Evolutionary conservation across 176 grass and related monocot species (phyloP).

Genomic region (Sorghum bicolor): Sorghum_bicolor_NCBIv3 NC_012870.2:73980501-73981000

Average conservation of each 20-base stretch:
- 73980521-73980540: background rate
- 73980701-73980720: background rate
- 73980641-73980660: slow-evolving; percentile 65
- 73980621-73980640: slow-evolving; percentile 62
- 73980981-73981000: slow-evolving; percentile 5
- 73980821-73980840: slow-evolving; percentile 35
- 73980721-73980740: background rate
- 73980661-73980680: slow-evolving; percentile 14
- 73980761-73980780: slow-evolving; percentile 40
- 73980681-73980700: background rate
- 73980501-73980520: background rate
- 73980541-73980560: slow-evolving; percentile 37
- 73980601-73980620: slow-evolving; percentile 56
- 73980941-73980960: slow-evolving; percentile 27
- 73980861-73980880: slow-evolving; percentile 67
- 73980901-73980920: slow-evolving; percentile 55
- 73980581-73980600: slow-evolving; percentile 46
- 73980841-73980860: slow-evolving; percentile 45
- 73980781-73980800: slow-evolving; percentile 41
- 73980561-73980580: slow-evolving; percentile 37
- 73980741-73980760: slow-evolving; percentile 58
- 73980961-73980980: background rate
- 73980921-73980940: slow-evolving; percentile 13
- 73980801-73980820: slow-evolving; percentile 47
- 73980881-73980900: slow-evolving; percentile 58